phyloP scores from a whole-genome alignment of 805 yeast genomes.

The Pichia manshurica region DNA sequence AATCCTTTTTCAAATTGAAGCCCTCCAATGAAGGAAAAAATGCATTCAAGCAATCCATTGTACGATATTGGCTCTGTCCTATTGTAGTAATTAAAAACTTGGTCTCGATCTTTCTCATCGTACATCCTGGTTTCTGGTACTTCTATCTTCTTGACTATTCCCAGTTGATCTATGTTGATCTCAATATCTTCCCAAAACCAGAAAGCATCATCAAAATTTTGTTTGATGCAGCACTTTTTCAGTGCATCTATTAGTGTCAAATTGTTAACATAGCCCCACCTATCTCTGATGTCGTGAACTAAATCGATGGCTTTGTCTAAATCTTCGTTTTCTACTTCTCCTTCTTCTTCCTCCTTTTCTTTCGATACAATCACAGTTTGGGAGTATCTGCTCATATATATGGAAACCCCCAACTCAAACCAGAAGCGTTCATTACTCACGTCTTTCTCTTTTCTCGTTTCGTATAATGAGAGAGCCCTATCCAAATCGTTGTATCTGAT shows the following conservation, averaged over 20 bases:
- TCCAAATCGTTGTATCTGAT: slow-evolving; percentile 29
- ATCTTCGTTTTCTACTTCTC: slow-evolving; percentile 16
- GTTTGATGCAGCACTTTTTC: slow-evolving; percentile 26
- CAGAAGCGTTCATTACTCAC: slow-evolving; percentile 42
- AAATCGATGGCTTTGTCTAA: slow-evolving; percentile 34
- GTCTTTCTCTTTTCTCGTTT: slow-evolving; percentile 32
- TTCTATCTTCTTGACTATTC: slow-evolving; percentile 19
- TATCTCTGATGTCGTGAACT: slow-evolving; percentile 25
- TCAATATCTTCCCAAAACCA: slow-evolving; percentile 31
- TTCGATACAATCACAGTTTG: not conserved
- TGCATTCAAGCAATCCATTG: slow-evolving; percentile 23
- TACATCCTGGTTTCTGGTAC: slow-evolving; percentile 20
- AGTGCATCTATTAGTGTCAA: slow-evolving; percentile 31
- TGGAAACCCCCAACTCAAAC: slow-evolving; percentile 44
- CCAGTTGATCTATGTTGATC: slow-evolving; percentile 22
- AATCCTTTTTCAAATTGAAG: slow-evolving; percentile 19
- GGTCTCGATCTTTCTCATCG: slow-evolving; percentile 15
- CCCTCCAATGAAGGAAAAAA: slow-evolving; percentile 19
- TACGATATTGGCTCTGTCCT: slow-evolving; percentile 25
- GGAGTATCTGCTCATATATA: slow-evolving; percentile 29
- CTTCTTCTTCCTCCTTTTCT: not conserved
- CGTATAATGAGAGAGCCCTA: slow-evolving; percentile 35
- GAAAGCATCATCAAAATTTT: slow-evolving; percentile 25
- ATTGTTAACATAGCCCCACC: slow-evolving; percentile 34
- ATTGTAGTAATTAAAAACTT: slow-evolving; percentile 27